phyloP scores from a whole-genome alignment of 2,329 filamentous ascomycete species.

The Thermothelomyces thermophilus region DNA sequence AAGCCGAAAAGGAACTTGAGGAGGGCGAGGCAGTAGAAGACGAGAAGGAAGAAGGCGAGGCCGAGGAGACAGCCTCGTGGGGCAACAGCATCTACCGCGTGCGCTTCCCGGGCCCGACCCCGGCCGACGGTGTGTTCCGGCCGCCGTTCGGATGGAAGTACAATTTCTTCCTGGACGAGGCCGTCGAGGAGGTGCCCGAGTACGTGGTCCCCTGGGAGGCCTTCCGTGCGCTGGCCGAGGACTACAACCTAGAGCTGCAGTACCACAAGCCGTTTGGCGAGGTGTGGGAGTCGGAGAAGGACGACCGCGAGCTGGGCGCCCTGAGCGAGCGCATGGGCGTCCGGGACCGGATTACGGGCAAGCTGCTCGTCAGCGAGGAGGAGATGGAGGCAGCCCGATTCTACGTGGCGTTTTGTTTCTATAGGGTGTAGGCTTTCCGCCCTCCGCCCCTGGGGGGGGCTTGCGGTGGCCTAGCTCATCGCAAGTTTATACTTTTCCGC shows the following conservation, averaged over 20 bases:
- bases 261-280: conserved; percentile 89
- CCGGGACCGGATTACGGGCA: conserved; percentile 60
- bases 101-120: conserved; percentile 75
- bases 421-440: conserved; percentile 58
- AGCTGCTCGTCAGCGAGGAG: conserved; percentile 66
- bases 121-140: conserved; percentile 81
- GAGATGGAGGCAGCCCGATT: conserved; percentile 91
- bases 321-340: conserved; percentile 96
- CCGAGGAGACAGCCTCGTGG: conserved; percentile 67
- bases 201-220: conserved; percentile 98
- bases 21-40: conserved; percentile 29
- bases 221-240: conserved; percentile 89
- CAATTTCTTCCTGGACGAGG: conserved; percentile 91
- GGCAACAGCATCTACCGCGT: conserved; percentile 92
- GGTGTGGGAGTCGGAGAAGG: conserved; percentile 87
- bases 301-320: conserved; percentile 71
- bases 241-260: conserved; percentile 92
- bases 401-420: conserved; percentile 94
- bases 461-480: background rate
- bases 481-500: no score
- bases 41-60: conserved; percentile 38
- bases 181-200: conserved; percentile 91
- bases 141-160: conserved; percentile 98
- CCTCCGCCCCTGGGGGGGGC: no score
- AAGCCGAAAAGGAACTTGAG: conserved; percentile 30